A percentile compares a stretch with the other conserved stretches of the same genome.
These are phyloP conservation scores for Balakata baccata DNA, from an alignment of 345 rosid species.

Conservation along the genomic window DNA sequence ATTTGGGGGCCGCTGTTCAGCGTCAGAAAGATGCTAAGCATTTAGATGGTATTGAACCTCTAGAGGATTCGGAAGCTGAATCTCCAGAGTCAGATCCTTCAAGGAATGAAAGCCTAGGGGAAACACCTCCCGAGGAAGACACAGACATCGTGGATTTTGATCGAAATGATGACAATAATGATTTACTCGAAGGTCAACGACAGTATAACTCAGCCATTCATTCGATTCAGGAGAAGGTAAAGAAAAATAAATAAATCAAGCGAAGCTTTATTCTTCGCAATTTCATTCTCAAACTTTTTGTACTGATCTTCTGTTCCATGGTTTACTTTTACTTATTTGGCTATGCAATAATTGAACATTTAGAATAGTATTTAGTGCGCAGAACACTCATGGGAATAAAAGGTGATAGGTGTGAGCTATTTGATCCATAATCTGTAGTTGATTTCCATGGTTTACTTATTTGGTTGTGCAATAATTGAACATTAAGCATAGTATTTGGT, in stretches of 20 bases:
- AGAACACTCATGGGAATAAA: not conserved
- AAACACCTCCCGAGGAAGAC: slow-evolving; percentile 67
- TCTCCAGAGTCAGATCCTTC: slow-evolving; percentile 66
- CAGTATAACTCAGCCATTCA: slow-evolving; percentile 96
- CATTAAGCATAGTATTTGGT: not conserved
- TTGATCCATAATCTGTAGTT: not conserved
- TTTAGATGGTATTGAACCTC: slow-evolving; percentile 62
- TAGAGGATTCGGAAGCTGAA: slow-evolving; percentile 66
- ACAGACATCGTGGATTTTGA: slow-evolving; percentile 62
- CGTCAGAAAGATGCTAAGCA: slow-evolving; percentile 85
- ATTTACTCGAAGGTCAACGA: slow-evolving; percentile 94
- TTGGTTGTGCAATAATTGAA: not conserved
- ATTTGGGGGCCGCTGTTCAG: slow-evolving; percentile 98
- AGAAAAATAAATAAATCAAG: not conserved
- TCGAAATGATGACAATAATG: slow-evolving; percentile 71
- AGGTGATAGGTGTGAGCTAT: not conserved
- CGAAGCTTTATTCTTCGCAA: slow-evolving; percentile 12
- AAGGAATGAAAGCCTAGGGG: slow-evolving; percentile 61
- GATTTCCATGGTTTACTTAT: not conserved
- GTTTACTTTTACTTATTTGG: not conserved
- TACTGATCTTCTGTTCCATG: not conserved
- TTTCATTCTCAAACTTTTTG: slow-evolving; percentile 2
- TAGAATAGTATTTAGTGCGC: not conserved
- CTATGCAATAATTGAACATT: slow-evolving; percentile 1
- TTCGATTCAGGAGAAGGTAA: slow-evolving; percentile 90